Evolutionary conservation across 345 rosid species (phyloP).

Genomic region (Citrus sp.): DNA sequence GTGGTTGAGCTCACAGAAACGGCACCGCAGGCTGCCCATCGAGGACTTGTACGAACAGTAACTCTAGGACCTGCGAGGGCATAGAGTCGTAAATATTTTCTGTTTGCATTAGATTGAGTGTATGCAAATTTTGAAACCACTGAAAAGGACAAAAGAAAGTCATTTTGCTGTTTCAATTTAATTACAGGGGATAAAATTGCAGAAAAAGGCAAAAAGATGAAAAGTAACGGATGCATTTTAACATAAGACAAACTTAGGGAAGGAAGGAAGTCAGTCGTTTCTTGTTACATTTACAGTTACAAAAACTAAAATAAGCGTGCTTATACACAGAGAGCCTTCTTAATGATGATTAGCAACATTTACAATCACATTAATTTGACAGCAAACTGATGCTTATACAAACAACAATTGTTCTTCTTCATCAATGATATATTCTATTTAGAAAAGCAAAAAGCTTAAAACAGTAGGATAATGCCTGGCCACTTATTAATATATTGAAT

Average conservation of each 20-base stretch:
- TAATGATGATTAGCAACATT: no score
- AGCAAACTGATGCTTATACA: background rate
- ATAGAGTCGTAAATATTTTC: background rate
- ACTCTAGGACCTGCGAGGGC: conserved; percentile 51
- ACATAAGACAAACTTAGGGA: no score
- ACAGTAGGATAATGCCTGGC: background rate
- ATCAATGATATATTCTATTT: background rate
- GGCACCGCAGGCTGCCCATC: conserved; percentile 96
- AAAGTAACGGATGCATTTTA: background rate
- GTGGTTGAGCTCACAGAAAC: conserved; percentile 59
- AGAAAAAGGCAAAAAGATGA: background rate
- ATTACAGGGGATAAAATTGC: background rate
- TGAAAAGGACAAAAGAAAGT: no score
- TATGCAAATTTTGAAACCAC: background rate
- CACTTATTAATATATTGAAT: background rate
- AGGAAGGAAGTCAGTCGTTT: no score
- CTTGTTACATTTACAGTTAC: no score
- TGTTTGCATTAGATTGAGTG: background rate
- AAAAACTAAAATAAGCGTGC: no score
- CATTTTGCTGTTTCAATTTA: background rate
- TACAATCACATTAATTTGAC: background rate
- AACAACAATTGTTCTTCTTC: background rate
- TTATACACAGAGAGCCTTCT: no score
- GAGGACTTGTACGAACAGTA: conserved; percentile 54
- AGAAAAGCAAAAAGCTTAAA: no score